Conservation (phyloP, 1,284 basidiomycete genomes). For the Ustilago shanxiensis region DNA sequence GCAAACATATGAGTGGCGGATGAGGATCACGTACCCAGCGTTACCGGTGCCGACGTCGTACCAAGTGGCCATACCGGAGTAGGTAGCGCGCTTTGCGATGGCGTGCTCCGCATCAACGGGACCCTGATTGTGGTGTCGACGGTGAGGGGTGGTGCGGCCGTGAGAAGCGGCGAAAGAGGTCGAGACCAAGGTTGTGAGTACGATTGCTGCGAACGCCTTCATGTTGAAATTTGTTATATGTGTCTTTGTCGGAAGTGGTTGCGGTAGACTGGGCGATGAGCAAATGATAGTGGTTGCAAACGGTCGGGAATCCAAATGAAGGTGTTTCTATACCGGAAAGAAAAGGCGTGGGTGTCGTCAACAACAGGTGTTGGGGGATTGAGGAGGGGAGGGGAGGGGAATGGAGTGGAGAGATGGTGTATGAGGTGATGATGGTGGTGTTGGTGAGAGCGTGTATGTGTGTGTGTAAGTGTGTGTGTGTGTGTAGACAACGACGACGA, state of each 20-base stretch:
- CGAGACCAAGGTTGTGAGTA: conserved; percentile 36
- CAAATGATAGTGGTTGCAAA: conserved; percentile 12
- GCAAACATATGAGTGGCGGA: neutral
- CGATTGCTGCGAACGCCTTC: conserved; percentile 40
- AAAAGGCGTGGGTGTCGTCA: conserved; percentile 5
- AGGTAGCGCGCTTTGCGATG: conserved; percentile 49
- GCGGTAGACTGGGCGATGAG: conserved; percentile 8
- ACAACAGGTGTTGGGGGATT: neutral
- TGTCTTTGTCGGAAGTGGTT: neutral
- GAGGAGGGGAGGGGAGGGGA: conserved; percentile 8
- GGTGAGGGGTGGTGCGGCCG: conserved; percentile 8
- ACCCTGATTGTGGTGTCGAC: conserved; percentile 44
- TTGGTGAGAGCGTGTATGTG: neutral
- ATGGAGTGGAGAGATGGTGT: conserved; percentile 11
- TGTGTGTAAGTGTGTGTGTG: neutral
- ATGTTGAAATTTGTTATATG: conserved; percentile 10
- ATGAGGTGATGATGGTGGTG: conserved; percentile 8
- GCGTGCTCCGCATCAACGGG: conserved; percentile 28
- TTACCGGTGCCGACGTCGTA: conserved; percentile 63
- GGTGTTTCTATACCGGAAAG: conserved; percentile 19
- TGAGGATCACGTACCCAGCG: conserved; percentile 46
- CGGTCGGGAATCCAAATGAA: conserved; percentile 26
- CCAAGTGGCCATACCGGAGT: conserved; percentile 60
- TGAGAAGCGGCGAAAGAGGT: conserved; percentile 40
- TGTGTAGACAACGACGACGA: neutral